phyloP scores from a whole-genome alignment of 345 rosid species.

The Bretschneidera sinensis region DNA sequence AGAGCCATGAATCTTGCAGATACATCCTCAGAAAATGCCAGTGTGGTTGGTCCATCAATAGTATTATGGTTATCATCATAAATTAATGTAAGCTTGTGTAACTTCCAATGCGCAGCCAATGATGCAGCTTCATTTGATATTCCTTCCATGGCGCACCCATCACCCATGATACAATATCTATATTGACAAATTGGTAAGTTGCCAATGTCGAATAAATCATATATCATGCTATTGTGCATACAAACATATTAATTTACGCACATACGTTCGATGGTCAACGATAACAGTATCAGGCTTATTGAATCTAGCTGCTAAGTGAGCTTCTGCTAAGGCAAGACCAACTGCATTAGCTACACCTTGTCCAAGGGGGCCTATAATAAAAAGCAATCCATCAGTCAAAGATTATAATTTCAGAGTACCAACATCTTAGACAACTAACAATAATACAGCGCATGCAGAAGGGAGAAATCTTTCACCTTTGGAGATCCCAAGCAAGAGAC shows the following conservation, averaged over 20 bases:
- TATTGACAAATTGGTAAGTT: neutral
- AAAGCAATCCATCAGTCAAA: too few species aligned
- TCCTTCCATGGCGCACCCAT: constrained; percentile 50
- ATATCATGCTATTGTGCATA: neutral
- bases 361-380: constrained; percentile 34
- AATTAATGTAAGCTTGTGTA: constrained; percentile 31
- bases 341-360: constrained; percentile 43
- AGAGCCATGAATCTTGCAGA: constrained; percentile 31
- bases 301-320: constrained; percentile 36
- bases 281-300: constrained; percentile 32
- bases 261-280: constrained; percentile 31
- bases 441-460: too few species aligned
- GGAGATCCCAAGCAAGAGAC: too few species aligned
- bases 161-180: constrained; percentile 36
- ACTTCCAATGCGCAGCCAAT: constrained; percentile 39
- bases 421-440: too few species aligned
- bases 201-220: neutral
- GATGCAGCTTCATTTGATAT: constrained; percentile 39
- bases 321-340: constrained; percentile 37
- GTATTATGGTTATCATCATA: constrained; percentile 37
- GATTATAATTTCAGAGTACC: neutral
- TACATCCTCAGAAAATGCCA: constrained; percentile 35
- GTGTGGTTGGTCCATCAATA: constrained; percentile 27
- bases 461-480: too few species aligned
- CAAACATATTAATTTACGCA: neutral